These are phyloP conservation scores for Purshia tridentata DNA, from an alignment of 306 rosid genomes.

Conservation along the genomic window DNA sequence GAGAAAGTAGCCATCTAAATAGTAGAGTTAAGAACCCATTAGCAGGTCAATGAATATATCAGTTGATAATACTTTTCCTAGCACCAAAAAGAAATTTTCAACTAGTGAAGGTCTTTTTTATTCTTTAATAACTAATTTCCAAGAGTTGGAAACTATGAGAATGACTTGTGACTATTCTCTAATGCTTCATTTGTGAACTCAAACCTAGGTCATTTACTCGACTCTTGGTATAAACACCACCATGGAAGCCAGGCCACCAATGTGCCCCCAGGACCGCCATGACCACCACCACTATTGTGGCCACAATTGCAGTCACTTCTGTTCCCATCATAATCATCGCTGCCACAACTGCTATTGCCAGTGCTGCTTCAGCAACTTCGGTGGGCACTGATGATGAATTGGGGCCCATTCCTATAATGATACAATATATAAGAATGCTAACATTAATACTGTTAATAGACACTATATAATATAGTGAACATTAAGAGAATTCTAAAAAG, in stretches of 20 bases:
- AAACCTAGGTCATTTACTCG: slow-evolving; percentile 56
- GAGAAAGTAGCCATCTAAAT: not conserved
- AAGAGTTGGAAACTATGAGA: slow-evolving; percentile 7
- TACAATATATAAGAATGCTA: slow-evolving; percentile 65
- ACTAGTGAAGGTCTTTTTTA: not conserved
- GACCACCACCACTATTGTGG: slow-evolving; percentile 69
- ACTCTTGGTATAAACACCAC: slow-evolving; percentile 56
- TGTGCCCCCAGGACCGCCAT: slow-evolving; percentile 71
- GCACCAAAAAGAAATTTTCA: slow-evolving; percentile 17
- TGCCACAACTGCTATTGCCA: slow-evolving; percentile 73
- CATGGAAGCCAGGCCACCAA: slow-evolving; percentile 69
- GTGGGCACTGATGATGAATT: slow-evolving; percentile 64
- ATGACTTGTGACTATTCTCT: slow-evolving; percentile 26
- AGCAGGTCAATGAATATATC: slow-evolving; percentile 20
- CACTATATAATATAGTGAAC: slow-evolving; percentile 29
- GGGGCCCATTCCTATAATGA: slow-evolving; percentile 81
- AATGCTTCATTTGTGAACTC: slow-evolving; percentile 41
- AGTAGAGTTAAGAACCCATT: not conserved
- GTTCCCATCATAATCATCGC: slow-evolving; percentile 67
- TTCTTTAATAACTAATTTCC: slow-evolving; percentile 6
- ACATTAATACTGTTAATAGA: slow-evolving; percentile 35
- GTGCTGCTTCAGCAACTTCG: slow-evolving; percentile 75
- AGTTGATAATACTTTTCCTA: slow-evolving; percentile 20
- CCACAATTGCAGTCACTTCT: slow-evolving; percentile 57
- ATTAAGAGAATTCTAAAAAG: slow-evolving; percentile 25